These are phyloP conservation scores for Tuctoria greenei DNA, from an alignment of 176 grass and related monocot species.

Conservation along the genomic window DNA sequence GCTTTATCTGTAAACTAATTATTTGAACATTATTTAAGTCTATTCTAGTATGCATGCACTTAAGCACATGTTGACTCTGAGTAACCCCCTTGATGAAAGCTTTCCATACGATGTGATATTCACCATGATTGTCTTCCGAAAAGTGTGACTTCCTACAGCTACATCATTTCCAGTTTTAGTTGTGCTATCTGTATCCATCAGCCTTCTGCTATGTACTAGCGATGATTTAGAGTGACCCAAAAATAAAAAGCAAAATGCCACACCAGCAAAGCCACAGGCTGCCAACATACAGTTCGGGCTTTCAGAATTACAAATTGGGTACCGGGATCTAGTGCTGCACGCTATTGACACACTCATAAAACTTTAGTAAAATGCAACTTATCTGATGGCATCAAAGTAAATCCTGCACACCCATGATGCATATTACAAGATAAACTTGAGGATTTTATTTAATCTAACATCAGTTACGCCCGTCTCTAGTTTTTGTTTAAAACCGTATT, in stretches of 20 bases:
- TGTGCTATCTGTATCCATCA: neutral
- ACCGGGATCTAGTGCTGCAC: neutral
- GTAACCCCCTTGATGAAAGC: neutral
- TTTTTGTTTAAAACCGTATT: slow-evolving; percentile 3
- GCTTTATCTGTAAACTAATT: neutral
- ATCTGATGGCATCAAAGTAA: neutral
- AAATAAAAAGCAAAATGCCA: neutral
- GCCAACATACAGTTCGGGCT: neutral
- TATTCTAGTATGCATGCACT: neutral
- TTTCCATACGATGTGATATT: neutral
- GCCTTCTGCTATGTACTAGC: neutral
- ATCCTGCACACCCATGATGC: neutral
- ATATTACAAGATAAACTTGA: neutral
- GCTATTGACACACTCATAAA: neutral
- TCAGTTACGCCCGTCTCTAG: neutral
- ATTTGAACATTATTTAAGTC: neutral
- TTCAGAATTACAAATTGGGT: neutral
- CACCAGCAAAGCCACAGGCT: neutral
- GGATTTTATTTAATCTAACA: neutral
- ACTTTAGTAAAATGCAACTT: neutral
- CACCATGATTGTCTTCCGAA: neutral
- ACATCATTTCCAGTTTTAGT: neutral
- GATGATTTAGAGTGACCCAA: neutral
- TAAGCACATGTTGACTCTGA: neutral
- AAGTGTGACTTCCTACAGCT: neutral